These are phyloP conservation scores for Jatropha curcas DNA, from an alignment of 345 rosid genomes.

Conservation along the genomic window DNA sequence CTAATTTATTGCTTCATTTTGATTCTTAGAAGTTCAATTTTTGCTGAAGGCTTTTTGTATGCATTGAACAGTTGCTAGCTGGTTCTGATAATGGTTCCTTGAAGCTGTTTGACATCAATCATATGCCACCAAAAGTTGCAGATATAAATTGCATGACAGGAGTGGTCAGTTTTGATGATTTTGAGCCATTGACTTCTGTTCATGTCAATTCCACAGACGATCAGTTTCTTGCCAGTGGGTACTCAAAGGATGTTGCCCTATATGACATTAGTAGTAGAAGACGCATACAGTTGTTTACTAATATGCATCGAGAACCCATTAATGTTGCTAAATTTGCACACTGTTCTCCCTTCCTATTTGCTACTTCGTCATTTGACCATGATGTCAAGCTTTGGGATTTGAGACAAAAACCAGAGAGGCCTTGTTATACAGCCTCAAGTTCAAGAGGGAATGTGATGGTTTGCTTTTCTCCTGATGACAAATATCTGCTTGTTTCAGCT, in stretches of 20 bases:
- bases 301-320: slow-evolving; percentile 89
- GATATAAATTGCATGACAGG: slow-evolving; percentile 33
- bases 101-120: slow-evolving; percentile 67
- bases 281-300: slow-evolving; percentile 66
- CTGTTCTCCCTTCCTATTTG: slow-evolving; percentile 80
- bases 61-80: slow-evolving; percentile 68
- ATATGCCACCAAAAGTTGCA: slow-evolving; percentile 42
- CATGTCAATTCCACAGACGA: slow-evolving; percentile 86
- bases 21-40: background rate
- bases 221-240: slow-evolving; percentile 90
- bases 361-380: slow-evolving; percentile 89
- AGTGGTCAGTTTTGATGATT: slow-evolving; percentile 71
- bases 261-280: slow-evolving; percentile 75
- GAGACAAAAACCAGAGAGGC: slow-evolving; percentile 69
- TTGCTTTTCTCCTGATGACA: slow-evolving; percentile 98
- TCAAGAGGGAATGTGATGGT: slow-evolving; percentile 96
- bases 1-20: slow-evolving; percentile 1
- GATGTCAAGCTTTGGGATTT: slow-evolving; percentile 94
- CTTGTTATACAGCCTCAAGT: slow-evolving; percentile 81
- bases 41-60: slow-evolving; percentile 2
- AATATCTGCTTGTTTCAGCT: slow-evolving; percentile 88
- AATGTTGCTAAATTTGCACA: slow-evolving; percentile 91
- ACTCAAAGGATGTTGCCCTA: slow-evolving; percentile 79
- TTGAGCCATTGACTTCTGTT: slow-evolving; percentile 89
- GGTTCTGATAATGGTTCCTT: slow-evolving; percentile 93